phyloP scores from a whole-genome alignment of 257 asterid genomes.

The Dorcoceras hygrometricum region DNA sequence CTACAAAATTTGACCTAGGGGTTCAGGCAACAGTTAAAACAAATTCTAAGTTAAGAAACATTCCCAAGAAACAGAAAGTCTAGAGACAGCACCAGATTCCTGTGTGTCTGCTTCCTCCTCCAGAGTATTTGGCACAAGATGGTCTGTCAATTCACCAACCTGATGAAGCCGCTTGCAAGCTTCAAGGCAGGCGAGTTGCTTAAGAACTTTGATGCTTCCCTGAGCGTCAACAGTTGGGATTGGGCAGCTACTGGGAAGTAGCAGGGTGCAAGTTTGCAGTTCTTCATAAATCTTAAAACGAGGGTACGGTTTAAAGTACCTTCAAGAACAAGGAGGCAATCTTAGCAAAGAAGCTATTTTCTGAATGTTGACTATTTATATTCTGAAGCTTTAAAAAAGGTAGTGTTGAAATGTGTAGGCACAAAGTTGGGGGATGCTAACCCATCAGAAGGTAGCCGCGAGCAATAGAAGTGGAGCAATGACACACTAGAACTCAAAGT shows the following conservation, averaged over 20 bases:
- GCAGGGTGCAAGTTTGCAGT: conserved; percentile 41
- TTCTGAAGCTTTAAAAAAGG: background rate
- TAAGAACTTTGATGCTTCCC: conserved; percentile 42
- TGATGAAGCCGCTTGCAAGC: conserved; percentile 83
- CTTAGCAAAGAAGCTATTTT: background rate
- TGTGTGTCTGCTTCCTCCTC: conserved; percentile 52
- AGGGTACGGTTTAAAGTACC: conserved; percentile 82
- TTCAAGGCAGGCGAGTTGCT: conserved; percentile 75
- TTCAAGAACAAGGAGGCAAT: conserved; percentile 25
- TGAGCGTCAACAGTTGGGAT: conserved; percentile 37
- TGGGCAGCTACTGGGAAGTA: conserved; percentile 72
- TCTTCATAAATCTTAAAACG: conserved; percentile 45
- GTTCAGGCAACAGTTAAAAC: conserved; percentile 3
- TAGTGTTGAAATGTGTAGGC: background rate
- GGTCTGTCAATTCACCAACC: conserved; percentile 55
- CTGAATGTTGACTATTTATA: background rate
- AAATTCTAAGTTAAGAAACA: background rate
- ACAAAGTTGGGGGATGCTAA: conserved; percentile 27
- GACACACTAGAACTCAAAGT: conserved; percentile 62
- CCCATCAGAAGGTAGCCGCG: conserved; percentile 85
- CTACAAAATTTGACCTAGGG: background rate
- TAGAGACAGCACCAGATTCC: conserved; percentile 36
- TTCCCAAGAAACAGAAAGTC: background rate
- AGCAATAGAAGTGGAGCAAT: conserved; percentile 67
- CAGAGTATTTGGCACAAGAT: conserved; percentile 71